Conservation (phyloP, 257 asterid species). For the Anisodus tanguticus region DNA sequence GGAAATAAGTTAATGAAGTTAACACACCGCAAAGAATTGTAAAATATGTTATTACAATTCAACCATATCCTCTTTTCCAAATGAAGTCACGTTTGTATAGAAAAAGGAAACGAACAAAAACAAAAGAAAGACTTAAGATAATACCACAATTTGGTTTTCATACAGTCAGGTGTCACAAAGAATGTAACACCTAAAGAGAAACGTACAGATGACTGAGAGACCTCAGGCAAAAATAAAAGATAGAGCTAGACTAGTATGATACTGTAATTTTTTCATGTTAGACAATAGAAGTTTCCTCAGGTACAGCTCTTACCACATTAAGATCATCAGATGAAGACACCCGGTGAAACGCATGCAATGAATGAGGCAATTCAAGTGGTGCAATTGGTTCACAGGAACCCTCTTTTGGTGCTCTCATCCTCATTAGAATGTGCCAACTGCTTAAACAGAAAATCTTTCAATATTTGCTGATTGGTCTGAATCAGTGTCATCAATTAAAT, state of each 20-base stretch:
- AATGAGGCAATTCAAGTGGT: constrained; percentile 86
- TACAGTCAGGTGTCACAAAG: background rate
- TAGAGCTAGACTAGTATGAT: constrained; percentile 2
- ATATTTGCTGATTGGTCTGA: background rate
- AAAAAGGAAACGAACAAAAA: constrained; percentile 20
- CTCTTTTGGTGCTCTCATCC: constrained; percentile 69
- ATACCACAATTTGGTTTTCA: background rate
- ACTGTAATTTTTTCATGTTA: background rate
- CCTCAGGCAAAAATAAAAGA: background rate
- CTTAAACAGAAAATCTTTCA: constrained; percentile 31
- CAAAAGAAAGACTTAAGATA: background rate
- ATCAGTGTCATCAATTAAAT: background rate
- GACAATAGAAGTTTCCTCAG: background rate
- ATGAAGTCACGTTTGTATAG: background rate
- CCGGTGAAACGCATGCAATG: constrained; percentile 74
- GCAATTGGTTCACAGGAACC: constrained; percentile 82
- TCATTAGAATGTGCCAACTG: constrained; percentile 92
- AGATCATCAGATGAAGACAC: constrained; percentile 65
- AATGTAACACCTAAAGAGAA: constrained; percentile 1
- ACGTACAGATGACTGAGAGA: background rate
- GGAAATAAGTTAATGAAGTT: constrained; percentile 1
- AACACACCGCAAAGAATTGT: background rate
- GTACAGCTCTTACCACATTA: constrained; percentile 54
- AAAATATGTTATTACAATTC: background rate
- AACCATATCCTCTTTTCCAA: background rate